These are phyloP conservation scores for Begonia masoniana DNA, from an alignment of 306 rosid species.

Conservation along the genomic window DNA sequence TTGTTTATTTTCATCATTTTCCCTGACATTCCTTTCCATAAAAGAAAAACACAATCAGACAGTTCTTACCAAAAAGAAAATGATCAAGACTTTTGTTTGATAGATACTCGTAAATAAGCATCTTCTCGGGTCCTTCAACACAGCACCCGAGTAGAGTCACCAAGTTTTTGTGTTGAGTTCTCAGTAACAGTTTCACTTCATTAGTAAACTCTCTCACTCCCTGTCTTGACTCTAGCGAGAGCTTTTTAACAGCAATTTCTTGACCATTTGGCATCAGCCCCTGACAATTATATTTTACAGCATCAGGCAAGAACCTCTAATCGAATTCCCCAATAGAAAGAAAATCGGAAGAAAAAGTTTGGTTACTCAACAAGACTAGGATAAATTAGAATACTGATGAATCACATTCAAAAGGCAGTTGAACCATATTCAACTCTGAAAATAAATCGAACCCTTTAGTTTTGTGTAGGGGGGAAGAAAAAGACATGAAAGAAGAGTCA, in stretches of 20 bases:
- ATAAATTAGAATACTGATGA: no score
- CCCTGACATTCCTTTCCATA: no score
- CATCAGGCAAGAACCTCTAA: background rate
- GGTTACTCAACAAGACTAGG: no score
- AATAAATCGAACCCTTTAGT: no score
- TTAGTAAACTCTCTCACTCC: conserved; percentile 73
- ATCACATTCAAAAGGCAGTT: no score
- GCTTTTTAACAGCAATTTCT: conserved; percentile 82
- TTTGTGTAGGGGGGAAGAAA: no score
- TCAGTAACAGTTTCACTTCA: conserved; percentile 64
- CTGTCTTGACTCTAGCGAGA: conserved; percentile 64
- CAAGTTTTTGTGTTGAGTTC: conserved; percentile 73
- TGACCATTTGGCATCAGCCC: conserved; percentile 85
- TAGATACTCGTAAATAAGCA: conserved; percentile 86
- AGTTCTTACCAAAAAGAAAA: conserved; percentile 53
- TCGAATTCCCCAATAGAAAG: background rate
- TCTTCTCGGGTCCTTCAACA: conserved; percentile 85
- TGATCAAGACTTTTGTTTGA: conserved; percentile 81
- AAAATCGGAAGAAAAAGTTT: background rate
- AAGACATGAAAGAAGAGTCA: no score
- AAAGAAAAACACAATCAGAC: no score
- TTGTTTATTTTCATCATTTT: no score
- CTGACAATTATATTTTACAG: conserved; percentile 20
- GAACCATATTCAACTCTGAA: no score
- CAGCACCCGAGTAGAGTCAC: conserved; percentile 70